A percentile compares a stretch with the other conserved stretches of the same genome.
phyloP scores from a whole-genome alignment of 176 grass and related monocot species.

The Musa troglodytarum region DNA sequence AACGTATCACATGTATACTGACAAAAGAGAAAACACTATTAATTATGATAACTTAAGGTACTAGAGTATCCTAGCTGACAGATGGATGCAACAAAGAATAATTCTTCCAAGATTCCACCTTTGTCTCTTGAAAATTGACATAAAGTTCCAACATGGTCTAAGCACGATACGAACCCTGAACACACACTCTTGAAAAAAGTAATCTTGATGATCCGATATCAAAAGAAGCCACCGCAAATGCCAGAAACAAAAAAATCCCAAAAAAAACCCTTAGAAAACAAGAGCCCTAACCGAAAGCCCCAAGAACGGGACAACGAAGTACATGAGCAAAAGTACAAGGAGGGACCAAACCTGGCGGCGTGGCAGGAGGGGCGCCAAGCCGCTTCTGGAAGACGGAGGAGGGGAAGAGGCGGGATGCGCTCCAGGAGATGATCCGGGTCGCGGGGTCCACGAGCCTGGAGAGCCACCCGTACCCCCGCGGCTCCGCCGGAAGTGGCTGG shows the following conservation, averaged over 20 bases:
- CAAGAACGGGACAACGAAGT: neutral
- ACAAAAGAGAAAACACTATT: too few species aligned
- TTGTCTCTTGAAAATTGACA: neutral
- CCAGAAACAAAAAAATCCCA: neutral
- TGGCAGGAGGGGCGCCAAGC: neutral
- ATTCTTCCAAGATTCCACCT: neutral
- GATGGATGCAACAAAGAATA: neutral
- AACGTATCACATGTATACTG: neutral
- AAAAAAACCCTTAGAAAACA: neutral
- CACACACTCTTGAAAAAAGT: neutral
- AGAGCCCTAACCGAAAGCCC: neutral
- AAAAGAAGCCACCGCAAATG: neutral
- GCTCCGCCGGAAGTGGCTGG: neutral
- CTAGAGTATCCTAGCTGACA: neutral
- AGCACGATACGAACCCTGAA: neutral
- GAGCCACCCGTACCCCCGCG: neutral
- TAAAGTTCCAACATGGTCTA: neutral
- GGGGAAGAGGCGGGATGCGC: constrained; percentile 29
- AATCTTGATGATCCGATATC: neutral
- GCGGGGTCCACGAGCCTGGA: neutral
- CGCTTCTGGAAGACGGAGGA: constrained; percentile 25
- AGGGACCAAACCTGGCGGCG: neutral
- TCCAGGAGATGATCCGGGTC: neutral
- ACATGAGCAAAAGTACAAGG: neutral
- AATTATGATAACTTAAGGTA: neutral